phyloP scores from a whole-genome alignment of 345 rosid genomes.

The Camelina sativa region DNA sequence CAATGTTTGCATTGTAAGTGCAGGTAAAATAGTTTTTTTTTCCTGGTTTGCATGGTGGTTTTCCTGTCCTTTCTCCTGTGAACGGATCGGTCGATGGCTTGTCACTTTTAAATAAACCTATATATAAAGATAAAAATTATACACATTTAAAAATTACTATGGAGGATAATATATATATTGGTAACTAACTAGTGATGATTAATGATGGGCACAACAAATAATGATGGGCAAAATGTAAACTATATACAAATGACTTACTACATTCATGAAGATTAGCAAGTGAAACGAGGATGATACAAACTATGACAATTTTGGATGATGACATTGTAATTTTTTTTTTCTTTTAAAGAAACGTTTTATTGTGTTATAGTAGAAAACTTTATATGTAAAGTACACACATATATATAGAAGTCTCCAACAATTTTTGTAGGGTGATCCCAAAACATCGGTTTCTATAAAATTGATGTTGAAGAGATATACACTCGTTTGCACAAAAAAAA shows the following conservation, averaged over 20 bases:
- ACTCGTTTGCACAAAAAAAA: too few relatives aligned
- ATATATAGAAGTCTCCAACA: neutral
- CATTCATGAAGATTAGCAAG: constrained; percentile 3
- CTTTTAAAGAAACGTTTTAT: neutral
- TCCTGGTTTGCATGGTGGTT: neutral
- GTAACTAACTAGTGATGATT: neutral
- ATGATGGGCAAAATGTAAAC: neutral
- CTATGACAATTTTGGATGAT: neutral
- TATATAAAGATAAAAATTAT: neutral
- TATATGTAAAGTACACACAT: neutral
- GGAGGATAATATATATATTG: neutral
- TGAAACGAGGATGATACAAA: constrained; percentile 9
- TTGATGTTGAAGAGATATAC: neutral
- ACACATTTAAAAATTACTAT: neutral
- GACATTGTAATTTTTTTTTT: constrained; percentile 5
- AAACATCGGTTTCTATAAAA: neutral
- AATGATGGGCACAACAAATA: too few relatives aligned
- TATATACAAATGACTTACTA: neutral
- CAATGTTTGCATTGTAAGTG: neutral
- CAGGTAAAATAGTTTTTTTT: neutral
- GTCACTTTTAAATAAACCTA: neutral
- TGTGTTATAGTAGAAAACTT: neutral
- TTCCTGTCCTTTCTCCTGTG: neutral
- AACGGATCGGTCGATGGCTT: neutral
- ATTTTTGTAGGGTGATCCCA: neutral